Conservation (phyloP, 306 rosid species). For the Rosa chinensis region DNA sequence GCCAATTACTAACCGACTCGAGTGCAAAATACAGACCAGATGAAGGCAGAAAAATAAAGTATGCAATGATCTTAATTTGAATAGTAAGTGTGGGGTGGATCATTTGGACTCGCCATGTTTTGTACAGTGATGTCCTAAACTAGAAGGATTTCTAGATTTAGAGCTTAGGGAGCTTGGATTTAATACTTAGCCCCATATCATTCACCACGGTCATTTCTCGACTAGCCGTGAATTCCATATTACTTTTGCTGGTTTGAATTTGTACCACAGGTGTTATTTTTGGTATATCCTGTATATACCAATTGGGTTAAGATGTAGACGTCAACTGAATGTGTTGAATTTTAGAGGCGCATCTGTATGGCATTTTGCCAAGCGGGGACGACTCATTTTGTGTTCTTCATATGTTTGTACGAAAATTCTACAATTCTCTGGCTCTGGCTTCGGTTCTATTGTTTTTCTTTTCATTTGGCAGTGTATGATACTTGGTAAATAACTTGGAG, state of each 20-base stretch:
- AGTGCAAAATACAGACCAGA: neutral
- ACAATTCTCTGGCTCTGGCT: neutral
- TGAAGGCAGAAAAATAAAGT: neutral
- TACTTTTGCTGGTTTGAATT: neutral
- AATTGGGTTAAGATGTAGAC: neutral
- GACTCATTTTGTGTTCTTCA: neutral
- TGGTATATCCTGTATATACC: neutral
- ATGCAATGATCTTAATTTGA: neutral
- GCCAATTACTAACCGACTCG: neutral
- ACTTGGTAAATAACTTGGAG: neutral
- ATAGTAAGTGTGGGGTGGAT: neutral
- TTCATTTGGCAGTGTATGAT: neutral
- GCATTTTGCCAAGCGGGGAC: neutral
- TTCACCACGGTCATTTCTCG: too few relatives aligned
- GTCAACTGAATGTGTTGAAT: neutral
- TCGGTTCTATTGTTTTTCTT: neutral
- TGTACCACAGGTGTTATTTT: neutral
- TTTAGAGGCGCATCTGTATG: neutral
- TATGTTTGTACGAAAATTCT: neutral
- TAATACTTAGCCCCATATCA: neutral
- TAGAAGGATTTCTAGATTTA: neutral
- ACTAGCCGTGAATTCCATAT: too few relatives aligned
- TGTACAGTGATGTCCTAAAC: neutral
- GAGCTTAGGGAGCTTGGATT: neutral
- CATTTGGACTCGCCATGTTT: neutral